Conservation (phyloP, 2,329 filamentous ascomycete species). For the Xylariaceae sp. region DNA sequence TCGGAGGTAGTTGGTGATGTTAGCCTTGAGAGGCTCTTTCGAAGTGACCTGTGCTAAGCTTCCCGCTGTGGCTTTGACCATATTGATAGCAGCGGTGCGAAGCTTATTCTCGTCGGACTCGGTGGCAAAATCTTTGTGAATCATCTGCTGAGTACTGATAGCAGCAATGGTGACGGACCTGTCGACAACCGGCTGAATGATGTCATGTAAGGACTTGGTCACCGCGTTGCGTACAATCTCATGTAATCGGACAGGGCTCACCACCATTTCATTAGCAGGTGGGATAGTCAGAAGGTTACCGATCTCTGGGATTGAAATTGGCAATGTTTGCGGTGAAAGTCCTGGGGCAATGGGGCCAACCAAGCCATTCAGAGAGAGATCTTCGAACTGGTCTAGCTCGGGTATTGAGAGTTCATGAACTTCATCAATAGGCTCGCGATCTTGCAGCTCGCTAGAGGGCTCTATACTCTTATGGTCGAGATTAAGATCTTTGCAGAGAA, state of each 20-base stretch:
- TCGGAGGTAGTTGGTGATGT: slow-evolving; percentile 95
- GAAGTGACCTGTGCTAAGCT: slow-evolving; percentile 96
- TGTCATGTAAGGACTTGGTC: slow-evolving; percentile 87
- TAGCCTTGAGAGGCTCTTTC: slow-evolving; percentile 92
- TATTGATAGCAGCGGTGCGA: slow-evolving; percentile 80
- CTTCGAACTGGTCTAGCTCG: slow-evolving; percentile 80
- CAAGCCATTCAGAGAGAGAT: slow-evolving; percentile 72
- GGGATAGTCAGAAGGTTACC: slow-evolving; percentile 76
- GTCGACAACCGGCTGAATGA: slow-evolving; percentile 96
- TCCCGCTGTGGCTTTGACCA: slow-evolving; percentile 92
- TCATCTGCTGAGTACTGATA: slow-evolving; percentile 92
- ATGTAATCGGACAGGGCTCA: slow-evolving; percentile 63
- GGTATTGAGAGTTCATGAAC: slow-evolving; percentile 55
- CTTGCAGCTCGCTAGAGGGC: slow-evolving; percentile 79
- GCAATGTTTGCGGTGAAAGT: slow-evolving; percentile 72
- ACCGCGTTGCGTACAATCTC: slow-evolving; percentile 83
- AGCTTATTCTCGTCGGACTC: slow-evolving; percentile 87
- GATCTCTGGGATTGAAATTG: slow-evolving; percentile 79
- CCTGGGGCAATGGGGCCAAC: slow-evolving; percentile 64
- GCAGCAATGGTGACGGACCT: slow-evolving; percentile 96
- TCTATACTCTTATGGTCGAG: slow-evolving; percentile 92
- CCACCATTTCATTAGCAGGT: slow-evolving; percentile 73
- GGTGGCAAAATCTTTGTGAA: slow-evolving; percentile 93
- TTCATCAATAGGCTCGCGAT: slow-evolving; percentile 64
- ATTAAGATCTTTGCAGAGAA: slow-evolving; percentile 86